Conservation (phyloP, 1,139 yeast genomes). For the Suhomyces atakaporum region DNA sequence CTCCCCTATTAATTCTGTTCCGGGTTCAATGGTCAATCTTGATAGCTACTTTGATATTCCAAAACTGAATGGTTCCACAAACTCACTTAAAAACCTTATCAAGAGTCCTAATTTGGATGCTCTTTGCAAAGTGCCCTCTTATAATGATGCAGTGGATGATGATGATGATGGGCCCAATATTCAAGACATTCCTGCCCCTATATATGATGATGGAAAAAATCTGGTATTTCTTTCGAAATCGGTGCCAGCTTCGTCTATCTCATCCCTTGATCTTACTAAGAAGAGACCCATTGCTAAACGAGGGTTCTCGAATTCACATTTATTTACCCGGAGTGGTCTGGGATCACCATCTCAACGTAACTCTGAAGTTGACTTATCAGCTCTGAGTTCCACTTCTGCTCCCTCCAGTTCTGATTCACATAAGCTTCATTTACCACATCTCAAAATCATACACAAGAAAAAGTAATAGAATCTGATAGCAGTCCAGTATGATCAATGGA, state of each 20-base stretch:
- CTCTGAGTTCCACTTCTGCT: neutral
- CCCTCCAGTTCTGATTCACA: conserved; percentile 1
- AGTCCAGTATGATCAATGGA: too few species aligned
- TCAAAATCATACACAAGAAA: conserved; percentile 7
- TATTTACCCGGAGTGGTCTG: conserved; percentile 1
- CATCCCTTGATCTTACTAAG: conserved; percentile 9
- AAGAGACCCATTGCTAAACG: conserved; percentile 2
- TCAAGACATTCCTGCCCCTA: conserved; percentile 36
- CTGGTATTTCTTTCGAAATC: neutral
- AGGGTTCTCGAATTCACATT: conserved; percentile 2
- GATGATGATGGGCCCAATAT: conserved; percentile 26
- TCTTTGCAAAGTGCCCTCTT: conserved; percentile 38
- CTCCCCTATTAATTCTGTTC: conserved; percentile 22
- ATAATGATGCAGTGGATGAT: conserved; percentile 38
- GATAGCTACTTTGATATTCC: conserved; percentile 35
- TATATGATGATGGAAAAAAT: conserved; percentile 18
- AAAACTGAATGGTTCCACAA: neutral
- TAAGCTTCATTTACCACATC: conserved; percentile 5
- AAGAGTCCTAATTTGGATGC: conserved; percentile 22
- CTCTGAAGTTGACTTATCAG: conserved; percentile 4
- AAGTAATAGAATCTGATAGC: too few species aligned
- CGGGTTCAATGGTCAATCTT: conserved; percentile 21
- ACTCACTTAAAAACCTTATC: neutral
- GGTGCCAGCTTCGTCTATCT: conserved; percentile 6
- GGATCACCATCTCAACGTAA: conserved; percentile 3